Evolutionary conservation across 192 early-diverging fungal genomes (phyloP).

Genomic region (Ambispora gerdemannii): DNA sequence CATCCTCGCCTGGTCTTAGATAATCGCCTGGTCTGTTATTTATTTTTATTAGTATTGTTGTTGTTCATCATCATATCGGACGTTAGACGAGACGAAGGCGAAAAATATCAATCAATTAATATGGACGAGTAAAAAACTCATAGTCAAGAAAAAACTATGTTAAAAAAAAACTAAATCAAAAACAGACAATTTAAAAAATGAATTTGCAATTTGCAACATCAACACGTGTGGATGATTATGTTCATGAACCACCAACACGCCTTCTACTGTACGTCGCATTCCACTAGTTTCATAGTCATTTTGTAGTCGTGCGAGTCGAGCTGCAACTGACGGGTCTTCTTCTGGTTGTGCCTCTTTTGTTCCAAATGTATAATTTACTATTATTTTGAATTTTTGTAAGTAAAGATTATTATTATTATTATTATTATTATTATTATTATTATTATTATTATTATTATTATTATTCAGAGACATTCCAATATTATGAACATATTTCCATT

Average conservation of each 20-base stretch:
- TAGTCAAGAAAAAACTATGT: neutral
- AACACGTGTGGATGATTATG: slow-evolving; percentile 78
- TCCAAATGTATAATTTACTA: slow-evolving; percentile 67
- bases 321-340: slow-evolving; percentile 56
- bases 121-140: no score
- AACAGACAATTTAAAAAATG: slow-evolving; percentile 70
- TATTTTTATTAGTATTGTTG: no score
- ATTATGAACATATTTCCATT: no score
- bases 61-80: no score
- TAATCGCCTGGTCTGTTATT: slow-evolving; percentile 69
- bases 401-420: neutral
- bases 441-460: neutral
- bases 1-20: slow-evolving; percentile 72
- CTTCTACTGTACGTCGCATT: slow-evolving; percentile 69
- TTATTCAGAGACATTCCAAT: no score
- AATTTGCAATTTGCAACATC: slow-evolving; percentile 71
- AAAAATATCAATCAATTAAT: no score
- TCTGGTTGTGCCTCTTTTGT: slow-evolving; percentile 71
- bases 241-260: slow-evolving; percentile 71
- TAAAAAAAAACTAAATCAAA: neutral
- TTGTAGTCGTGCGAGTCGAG: slow-evolving; percentile 58
- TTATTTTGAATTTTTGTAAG: neutral
- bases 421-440: neutral
- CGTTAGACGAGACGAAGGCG: no score
- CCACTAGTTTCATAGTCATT: slow-evolving; percentile 64